Conservation (phyloP, 345 rosid genomes). For the Arabidopsis arenosa region DNA sequence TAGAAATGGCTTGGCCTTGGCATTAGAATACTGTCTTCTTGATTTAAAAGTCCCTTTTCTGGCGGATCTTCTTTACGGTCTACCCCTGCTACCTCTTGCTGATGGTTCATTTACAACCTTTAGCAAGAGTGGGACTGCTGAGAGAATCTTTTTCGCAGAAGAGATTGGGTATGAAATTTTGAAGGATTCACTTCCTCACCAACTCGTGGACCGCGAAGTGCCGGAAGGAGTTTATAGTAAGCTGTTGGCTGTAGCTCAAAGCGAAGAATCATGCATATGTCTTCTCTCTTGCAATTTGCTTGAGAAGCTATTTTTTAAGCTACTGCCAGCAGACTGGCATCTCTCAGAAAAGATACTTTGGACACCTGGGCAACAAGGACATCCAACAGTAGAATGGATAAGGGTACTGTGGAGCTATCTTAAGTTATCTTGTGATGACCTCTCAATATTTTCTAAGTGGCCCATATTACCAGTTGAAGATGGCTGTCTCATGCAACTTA, state of each 20-base stretch:
- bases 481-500: slow-evolving; percentile 65
- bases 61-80: slow-evolving; percentile 65
- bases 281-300: slow-evolving; percentile 82
- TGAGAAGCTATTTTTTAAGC: slow-evolving; percentile 81
- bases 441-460: slow-evolving; percentile 86
- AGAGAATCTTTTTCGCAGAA: slow-evolving; percentile 75
- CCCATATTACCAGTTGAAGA: slow-evolving; percentile 92
- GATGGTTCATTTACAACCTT: slow-evolving; percentile 80
- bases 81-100: slow-evolving; percentile 84
- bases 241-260: slow-evolving; percentile 74
- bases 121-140: slow-evolving; percentile 75
- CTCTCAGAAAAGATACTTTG: slow-evolving; percentile 69
- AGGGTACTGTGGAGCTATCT: slow-evolving; percentile 77
- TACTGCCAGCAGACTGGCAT: slow-evolving; percentile 93
- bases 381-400: slow-evolving; percentile 86
- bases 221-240: slow-evolving; percentile 67
- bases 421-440: slow-evolving; percentile 78
- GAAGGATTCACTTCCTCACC: slow-evolving; percentile 79
- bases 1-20: slow-evolving; percentile 63
- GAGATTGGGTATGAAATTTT: slow-evolving; percentile 79
- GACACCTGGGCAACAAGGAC: slow-evolving; percentile 80
- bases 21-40: slow-evolving; percentile 90
- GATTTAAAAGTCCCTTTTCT: slow-evolving; percentile 62
- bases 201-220: slow-evolving; percentile 71
- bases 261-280: slow-evolving; percentile 68